Conservation (phyloP, 2,329 filamentous ascomycete genomes). For the Fusarium annulatum region DNA sequence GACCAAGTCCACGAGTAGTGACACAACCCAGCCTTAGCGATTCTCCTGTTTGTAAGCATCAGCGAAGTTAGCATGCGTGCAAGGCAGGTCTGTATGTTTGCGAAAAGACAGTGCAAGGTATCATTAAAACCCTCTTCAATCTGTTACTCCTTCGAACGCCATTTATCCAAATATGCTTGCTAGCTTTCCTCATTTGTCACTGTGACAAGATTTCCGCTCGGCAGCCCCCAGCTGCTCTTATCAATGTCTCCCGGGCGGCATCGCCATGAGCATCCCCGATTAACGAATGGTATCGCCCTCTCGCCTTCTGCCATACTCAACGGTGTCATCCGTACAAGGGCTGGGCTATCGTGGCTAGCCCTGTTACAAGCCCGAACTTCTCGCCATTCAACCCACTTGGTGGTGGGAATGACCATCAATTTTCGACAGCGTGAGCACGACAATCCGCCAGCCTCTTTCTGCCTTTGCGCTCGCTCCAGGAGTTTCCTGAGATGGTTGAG, state of each 20-base stretch:
- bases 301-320: conserved; percentile 50
- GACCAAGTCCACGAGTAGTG: background rate
- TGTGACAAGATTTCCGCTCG: conserved; percentile 29
- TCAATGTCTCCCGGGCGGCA: conserved; percentile 53
- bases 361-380: conserved; percentile 48
- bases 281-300: conserved; percentile 58
- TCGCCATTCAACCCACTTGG: conserved; percentile 74
- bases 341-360: background rate
- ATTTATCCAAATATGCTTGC: conserved; percentile 16
- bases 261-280: conserved; percentile 62
- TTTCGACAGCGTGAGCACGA: conserved; percentile 64
- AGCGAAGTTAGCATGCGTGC: background rate
- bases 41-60: background rate
- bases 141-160: conserved; percentile 21
- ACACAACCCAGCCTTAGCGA: background rate
- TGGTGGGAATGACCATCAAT: conserved; percentile 60
- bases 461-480: conserved; percentile 53
- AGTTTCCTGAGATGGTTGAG: conserved; percentile 54
- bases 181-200: conserved; percentile 4
- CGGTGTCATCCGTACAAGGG: conserved; percentile 33
- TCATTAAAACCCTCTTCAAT: conserved; percentile 28
- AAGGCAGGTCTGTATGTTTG: background rate
- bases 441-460: conserved; percentile 61
- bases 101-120: conserved; percentile 7
- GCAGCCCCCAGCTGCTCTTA: conserved; percentile 36